Evolutionary conservation across 345 rosid genomes (phyloP).

Genomic region (Xanthoceras sorbifolium): DNA sequence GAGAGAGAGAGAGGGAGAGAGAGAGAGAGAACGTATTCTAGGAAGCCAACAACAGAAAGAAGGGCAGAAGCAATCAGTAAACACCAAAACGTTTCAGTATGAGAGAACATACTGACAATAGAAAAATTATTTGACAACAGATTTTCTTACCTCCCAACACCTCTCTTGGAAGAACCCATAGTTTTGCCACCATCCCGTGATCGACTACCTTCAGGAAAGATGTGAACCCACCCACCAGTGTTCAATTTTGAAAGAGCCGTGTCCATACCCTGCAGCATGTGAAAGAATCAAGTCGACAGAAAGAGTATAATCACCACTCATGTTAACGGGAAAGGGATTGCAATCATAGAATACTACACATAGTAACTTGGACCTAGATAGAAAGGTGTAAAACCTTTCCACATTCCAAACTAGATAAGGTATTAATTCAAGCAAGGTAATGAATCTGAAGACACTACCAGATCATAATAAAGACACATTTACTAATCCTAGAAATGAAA

Average conservation of each 20-base stretch:
- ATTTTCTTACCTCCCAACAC: slow-evolving; percentile 85
- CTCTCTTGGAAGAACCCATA: slow-evolving; percentile 79
- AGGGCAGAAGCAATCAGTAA: not conserved
- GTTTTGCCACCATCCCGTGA: slow-evolving; percentile 96
- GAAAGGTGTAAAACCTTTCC: too few relatives aligned
- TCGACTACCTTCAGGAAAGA: slow-evolving; percentile 96
- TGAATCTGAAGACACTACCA: too few relatives aligned
- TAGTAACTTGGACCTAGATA: too few relatives aligned
- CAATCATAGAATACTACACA: too few relatives aligned
- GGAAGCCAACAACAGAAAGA: not conserved
- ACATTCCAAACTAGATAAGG: too few relatives aligned
- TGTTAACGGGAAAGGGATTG: not conserved
- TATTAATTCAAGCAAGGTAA: too few relatives aligned
- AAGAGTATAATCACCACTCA: not conserved
- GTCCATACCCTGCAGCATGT: slow-evolving; percentile 79
- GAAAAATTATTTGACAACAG: not conserved
- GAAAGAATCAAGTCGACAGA: slow-evolving; percentile 15
- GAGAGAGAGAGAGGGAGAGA: too few relatives aligned
- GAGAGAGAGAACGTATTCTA: not conserved
- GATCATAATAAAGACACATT: too few relatives aligned
- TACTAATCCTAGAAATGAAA: too few relatives aligned
- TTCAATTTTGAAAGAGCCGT: slow-evolving; percentile 89
- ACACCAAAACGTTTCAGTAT: not conserved
- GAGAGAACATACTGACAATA: not conserved
- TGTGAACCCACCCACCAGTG: slow-evolving; percentile 96